Base-by-base conservation (phyloP, 2,329 filamentous ascomycete species). In the Cylindrodendrum hubeiense region DNA sequence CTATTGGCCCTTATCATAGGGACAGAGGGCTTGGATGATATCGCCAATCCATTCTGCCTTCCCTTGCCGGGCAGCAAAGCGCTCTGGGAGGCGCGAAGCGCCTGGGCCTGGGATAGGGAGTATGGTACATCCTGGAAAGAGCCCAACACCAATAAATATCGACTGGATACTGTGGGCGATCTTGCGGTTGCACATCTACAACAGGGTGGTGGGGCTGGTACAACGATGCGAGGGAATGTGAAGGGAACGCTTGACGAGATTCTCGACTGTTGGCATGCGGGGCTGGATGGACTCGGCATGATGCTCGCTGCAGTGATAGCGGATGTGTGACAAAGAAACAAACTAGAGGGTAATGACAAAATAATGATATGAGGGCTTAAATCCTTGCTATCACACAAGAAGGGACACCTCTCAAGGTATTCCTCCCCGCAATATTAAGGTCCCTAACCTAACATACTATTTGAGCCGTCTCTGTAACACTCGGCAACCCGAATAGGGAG, bases 251-350 rank as follows among this genome's bases (percentile, higher is more conserved):
- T 21, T 33, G 47, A 50, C 5, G 28, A 50, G 6, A 13, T 50
- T 2, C 19, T 59, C 1, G 55, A 59, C 22, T 39, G 12, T 21
- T 59, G 55, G 55, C 46, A 50, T 24, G 17, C 44, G 2, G 46
- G 46, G 5, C 12, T 59, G 17, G 55, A 51, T 43, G 46, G 55
- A 7, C n/a, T 59, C 5, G 55, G 55, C 7, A 59, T 50, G 46
- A 51, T 50, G 44, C 46, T 59, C 3, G 30, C 43, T 6, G 55
- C 55, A 17, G 55, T 50, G 2, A 17, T 59, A 43, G 30, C 44
- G 22, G 46, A 51, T 59, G 30, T 50, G 8, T 57, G 19, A 49
- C 13, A 5, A 9, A 28, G 30, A 49, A 33, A 1, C 2, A 15
- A 13, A n/a, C 2, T 0, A 33, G 4, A 4, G 2, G 17, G 8